These are phyloP conservation scores for Suillus weaverae DNA, from an alignment of 768 basidiomycete genomes.

Conservation along the genomic window DNA sequence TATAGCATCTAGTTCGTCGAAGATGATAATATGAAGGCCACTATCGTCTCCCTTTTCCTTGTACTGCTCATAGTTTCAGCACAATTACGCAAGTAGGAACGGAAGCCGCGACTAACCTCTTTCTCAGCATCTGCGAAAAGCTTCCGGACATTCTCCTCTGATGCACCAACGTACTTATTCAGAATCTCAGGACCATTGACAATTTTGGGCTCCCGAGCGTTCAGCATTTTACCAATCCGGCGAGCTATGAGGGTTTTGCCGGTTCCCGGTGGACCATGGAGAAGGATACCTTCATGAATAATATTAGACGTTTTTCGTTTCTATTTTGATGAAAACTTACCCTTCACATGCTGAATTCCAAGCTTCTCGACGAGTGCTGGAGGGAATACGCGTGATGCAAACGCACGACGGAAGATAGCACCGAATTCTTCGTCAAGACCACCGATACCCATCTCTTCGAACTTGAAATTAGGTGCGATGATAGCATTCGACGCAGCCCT, in stretches of 20 bases:
- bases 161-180: constrained; percentile 95
- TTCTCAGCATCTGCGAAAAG: constrained; percentile 98
- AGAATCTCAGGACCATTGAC: constrained; percentile 98
- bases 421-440: constrained; percentile 94
- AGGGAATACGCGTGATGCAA: constrained; percentile 98
- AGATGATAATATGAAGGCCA: constrained; percentile 98
- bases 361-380: constrained; percentile 95
- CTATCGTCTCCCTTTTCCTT: constrained; percentile 97
- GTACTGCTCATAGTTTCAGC: constrained; percentile 54
- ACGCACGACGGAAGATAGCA: constrained; percentile 97
- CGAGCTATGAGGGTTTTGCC: constrained; percentile 98
- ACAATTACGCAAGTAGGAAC: neutral
- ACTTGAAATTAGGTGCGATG: constrained; percentile 97
- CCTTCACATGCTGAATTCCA: constrained; percentile 98
- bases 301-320: neutral
- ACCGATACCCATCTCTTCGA: constrained; percentile 99
- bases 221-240: constrained; percentile 99
- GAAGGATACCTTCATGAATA: constrained; percentile 68
- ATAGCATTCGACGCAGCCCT: constrained; percentile 94
- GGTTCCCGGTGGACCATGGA: constrained; percentile 96
- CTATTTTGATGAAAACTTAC: constrained; percentile 39
- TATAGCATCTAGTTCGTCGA: constrained; percentile 97
- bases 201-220: constrained; percentile 95
- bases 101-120: constrained; percentile 55
- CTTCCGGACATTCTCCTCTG: constrained; percentile 97